Evolutionary conservation across 441 rosid genomes (phyloP).

Genomic region (Populus hybrid): DNA sequence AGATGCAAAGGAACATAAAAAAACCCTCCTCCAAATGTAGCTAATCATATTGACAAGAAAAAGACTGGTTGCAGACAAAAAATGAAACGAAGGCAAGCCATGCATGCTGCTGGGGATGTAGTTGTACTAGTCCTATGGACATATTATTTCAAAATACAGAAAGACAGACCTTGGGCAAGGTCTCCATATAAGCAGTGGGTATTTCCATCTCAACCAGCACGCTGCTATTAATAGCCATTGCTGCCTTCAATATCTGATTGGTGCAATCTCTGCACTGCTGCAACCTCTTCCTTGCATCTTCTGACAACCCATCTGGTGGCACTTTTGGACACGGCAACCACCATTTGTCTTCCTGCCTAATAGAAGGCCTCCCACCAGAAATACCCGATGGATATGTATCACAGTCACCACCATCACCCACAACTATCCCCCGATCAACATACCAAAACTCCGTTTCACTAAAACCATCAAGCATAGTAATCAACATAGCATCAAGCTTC

Average conservation of each 20-base stretch:
- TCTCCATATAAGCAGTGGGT: constrained; percentile 77
- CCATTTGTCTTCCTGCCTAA: constrained; percentile 98
- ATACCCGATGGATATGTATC: constrained; percentile 45
- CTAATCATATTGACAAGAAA: not conserved
- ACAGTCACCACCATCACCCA: constrained; percentile 54
- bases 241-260: constrained; percentile 92
- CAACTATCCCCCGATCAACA: constrained; percentile 76
- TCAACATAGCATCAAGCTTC: constrained; percentile 92
- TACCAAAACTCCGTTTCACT: constrained; percentile 75
- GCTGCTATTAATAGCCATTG: constrained; percentile 89
- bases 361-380: constrained; percentile 55
- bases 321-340: constrained; percentile 96
- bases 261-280: constrained; percentile 89
- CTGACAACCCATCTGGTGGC: constrained; percentile 68
- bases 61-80: not conserved
- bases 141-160: not conserved
- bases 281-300: constrained; percentile 70
- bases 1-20: too few relatives aligned
- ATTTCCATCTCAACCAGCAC: constrained; percentile 93
- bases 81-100: not conserved
- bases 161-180: constrained; percentile 68
- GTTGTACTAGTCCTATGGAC: not conserved
- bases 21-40: not conserved
- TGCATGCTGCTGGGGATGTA: not conserved
- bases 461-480: constrained; percentile 75